Evolutionary conservation across 2,329 filamentous ascomycete species (phyloP), one percentile per base, ranked within the genome.

Genomic region (Stenocarpella maydis): DNA sequence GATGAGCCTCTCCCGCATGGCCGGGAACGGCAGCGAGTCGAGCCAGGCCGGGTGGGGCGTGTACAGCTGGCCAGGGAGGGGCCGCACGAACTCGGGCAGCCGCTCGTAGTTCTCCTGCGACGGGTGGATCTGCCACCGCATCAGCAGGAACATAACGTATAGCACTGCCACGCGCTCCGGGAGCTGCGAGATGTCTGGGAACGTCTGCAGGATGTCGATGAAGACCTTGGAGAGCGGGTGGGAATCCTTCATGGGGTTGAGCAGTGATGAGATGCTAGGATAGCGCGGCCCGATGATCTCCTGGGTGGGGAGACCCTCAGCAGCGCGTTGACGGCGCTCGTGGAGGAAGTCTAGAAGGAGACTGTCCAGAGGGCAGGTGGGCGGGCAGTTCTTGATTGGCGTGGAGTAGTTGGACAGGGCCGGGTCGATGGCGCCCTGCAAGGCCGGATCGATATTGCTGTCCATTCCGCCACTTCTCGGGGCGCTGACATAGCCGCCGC

Each of bases 201-300:
- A 97, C n/a, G 91, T 93, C 72, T 88, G 85, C 14, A 97, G 83
- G 69, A 97, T 94, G 78, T 97, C 93, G 50, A 92, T 95, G 77
- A 97, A 93, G 17, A 97, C 87, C 73, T 93, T 93, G 8, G 93
- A 95, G 1, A 97, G 83, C 1, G 93, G 93, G 75, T 97, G 93
- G 1, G 90, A 88, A 71, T 84, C 85, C 63, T 86, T 85, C 49
- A 88, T 83, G 0, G 92, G 92, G 76, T 95, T 93, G 47, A 95
- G 86, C 5, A 97, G 85, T 1, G 91, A 92, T 0, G 90, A 91
- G 68, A 97, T 92, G 69, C 91, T 92, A 1, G 94, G 94, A 76
- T 97, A 95, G 17, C 88, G 85, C 0, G 94, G 93, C 0, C 93
- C 93, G 9, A 93, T 86, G 10, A 95, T 86, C 53, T 91, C 88